Conservation (phyloP, 176 grass and related monocot genomes). For the Aegilops longissima region DNA sequence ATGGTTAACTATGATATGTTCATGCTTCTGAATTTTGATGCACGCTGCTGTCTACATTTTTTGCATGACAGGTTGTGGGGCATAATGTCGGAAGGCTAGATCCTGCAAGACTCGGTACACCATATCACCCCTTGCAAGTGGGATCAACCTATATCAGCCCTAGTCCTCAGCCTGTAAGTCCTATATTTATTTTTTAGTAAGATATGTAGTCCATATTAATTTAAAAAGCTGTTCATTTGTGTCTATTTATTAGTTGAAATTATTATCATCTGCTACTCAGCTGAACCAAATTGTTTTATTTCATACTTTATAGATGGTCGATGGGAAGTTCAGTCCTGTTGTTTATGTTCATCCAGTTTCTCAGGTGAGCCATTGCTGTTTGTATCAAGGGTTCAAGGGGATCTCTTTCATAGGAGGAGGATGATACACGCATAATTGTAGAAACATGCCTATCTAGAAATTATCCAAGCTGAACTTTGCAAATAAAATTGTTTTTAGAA, state of each 20-base stretch:
- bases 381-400: slow-evolving; percentile 2
- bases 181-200: neutral
- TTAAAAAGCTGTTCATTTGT: neutral
- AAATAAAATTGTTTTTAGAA: neutral
- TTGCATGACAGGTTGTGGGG: slow-evolving; percentile 42
- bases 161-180: slow-evolving; percentile 51
- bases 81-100: slow-evolving; percentile 42
- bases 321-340: slow-evolving; percentile 48
- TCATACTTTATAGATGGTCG: slow-evolving; percentile 41
- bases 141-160: slow-evolving; percentile 42
- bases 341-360: slow-evolving; percentile 56
- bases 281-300: slow-evolving; percentile 3
- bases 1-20: neutral
- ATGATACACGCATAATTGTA: slow-evolving; percentile 1
- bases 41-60: neutral
- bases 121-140: slow-evolving; percentile 56
- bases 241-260: neutral
- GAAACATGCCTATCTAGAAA: neutral
- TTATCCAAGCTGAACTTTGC: neutral
- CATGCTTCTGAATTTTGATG: slow-evolving; percentile 38
- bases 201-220: neutral
- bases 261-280: neutral
- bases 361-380: slow-evolving; percentile 47
- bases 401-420: neutral
- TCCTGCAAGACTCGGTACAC: slow-evolving; percentile 47